Conservation (phyloP, 768 basidiomycete genomes). For the Macrocybe gigantea region DNA sequence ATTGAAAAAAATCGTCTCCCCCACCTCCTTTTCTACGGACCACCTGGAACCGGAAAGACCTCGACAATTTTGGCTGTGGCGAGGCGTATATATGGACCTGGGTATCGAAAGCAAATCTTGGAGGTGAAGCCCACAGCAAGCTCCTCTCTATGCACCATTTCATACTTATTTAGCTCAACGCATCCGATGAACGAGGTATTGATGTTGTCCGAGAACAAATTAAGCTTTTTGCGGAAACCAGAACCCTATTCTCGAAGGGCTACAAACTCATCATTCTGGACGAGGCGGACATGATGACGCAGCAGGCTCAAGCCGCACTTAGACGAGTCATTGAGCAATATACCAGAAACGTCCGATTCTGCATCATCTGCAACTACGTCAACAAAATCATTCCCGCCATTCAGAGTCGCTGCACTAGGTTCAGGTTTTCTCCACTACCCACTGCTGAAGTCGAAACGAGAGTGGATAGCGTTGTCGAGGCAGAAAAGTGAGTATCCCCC, state of each 20-base stretch:
- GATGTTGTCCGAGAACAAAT: conserved; percentile 99
- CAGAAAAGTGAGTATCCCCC: conserved; percentile 61
- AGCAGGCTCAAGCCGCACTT: conserved; percentile 92
- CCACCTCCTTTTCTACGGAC: conserved; percentile 95
- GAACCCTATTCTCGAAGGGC: conserved; percentile 85
- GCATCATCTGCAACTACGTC: conserved; percentile 99
- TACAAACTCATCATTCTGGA: conserved; percentile 98
- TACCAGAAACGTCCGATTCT: conserved; percentile 97
- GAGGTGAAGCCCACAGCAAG: conserved; percentile 49
- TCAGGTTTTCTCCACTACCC: conserved; percentile 92
- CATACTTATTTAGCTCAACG: conserved; percentile 70
- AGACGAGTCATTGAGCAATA: conserved; percentile 98
- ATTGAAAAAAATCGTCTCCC: conserved; percentile 93
- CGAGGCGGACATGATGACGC: conserved; percentile 99
- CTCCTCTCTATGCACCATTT: background rate
- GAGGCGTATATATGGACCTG: conserved; percentile 84
- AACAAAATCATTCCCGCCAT: conserved; percentile 99
- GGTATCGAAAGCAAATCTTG: conserved; percentile 87
- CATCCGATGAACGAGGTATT: conserved; percentile 97
- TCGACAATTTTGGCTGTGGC: conserved; percentile 96
- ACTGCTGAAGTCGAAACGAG: conserved; percentile 81
- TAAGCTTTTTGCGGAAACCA: conserved; percentile 96
- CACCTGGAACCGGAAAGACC: conserved; percentile 98
- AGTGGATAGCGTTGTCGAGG: conserved; percentile 69
- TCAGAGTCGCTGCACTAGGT: conserved; percentile 96